Evolutionary conservation across 331 rosid genomes (phyloP).

Genomic region (Acacia pycnantha): DNA sequence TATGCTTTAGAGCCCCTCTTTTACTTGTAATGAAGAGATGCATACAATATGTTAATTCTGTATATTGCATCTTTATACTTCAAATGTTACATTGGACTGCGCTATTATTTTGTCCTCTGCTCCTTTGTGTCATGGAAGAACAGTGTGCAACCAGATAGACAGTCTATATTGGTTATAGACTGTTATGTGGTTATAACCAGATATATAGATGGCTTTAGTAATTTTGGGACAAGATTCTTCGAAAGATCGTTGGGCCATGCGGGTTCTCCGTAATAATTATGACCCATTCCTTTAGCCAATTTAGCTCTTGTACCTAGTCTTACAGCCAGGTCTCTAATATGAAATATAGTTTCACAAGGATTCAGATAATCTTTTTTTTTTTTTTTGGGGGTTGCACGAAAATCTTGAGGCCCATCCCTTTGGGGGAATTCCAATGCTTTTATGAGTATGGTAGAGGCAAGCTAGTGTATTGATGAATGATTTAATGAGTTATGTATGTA

Average conservation of each 20-base stretch:
- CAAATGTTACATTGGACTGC: not conserved
- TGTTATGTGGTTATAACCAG: not conserved
- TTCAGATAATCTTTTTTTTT: not conserved
- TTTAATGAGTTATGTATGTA: not conserved
- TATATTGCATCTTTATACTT: not conserved
- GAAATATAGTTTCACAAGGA: slow-evolving; percentile 7
- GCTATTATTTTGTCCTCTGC: not conserved
- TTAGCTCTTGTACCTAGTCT: not conserved
- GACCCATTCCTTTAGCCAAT: not conserved
- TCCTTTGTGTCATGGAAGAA: slow-evolving; percentile 8
- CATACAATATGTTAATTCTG: not conserved
- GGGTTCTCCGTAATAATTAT: too few species aligned
- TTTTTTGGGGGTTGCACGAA: not conserved
- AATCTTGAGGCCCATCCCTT: not conserved
- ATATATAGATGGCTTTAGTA: not conserved
- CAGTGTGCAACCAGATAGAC: not conserved
- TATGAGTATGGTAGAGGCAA: slow-evolving; percentile 10
- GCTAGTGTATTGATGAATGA: not conserved
- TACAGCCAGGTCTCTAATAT: slow-evolving; percentile 6
- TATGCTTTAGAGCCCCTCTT: not conserved
- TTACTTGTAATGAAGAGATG: not conserved
- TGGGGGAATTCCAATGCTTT: slow-evolving; percentile 1
- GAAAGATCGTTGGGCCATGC: too few species aligned
- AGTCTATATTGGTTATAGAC: too few species aligned
- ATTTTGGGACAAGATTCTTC: not conserved